Conservation (phyloP, 257 asterid genomes). For the Solanum gracilifrons region DNA sequence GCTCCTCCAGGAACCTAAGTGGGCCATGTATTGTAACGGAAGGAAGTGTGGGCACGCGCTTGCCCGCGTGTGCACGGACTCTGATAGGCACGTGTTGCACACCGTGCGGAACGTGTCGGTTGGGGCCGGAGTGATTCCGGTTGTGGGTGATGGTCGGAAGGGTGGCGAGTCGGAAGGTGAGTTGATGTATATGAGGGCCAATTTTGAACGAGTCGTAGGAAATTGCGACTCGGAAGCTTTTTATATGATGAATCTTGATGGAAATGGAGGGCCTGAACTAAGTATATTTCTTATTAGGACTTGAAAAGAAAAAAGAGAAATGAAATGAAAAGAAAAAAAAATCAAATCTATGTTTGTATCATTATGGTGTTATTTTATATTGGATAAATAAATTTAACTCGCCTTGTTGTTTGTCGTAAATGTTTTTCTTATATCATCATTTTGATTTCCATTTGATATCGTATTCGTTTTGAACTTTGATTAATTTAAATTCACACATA, state of each 20-base stretch:
- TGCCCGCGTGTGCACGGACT: conserved; percentile 43
- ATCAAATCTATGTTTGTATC: background rate
- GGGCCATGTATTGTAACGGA: conserved; percentile 93
- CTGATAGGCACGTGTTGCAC: conserved; percentile 66
- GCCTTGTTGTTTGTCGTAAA: no score
- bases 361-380: background rate
- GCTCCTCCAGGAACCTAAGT: conserved; percentile 47
- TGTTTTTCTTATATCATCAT: no score
- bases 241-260: conserved; percentile 88
- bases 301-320: conserved; percentile 11
- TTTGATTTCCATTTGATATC: no score
- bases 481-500: no score
- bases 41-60: conserved; percentile 66
- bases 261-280: conserved; percentile 86
- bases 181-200: conserved; percentile 81
- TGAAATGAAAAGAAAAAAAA: no score
- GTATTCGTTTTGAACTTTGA: no score
- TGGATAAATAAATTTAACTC: no score
- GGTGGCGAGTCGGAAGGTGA: conserved; percentile 53
- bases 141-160: conserved; percentile 53
- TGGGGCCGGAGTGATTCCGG: conserved; percentile 91
- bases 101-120: conserved; percentile 66
- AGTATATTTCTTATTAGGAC: conserved; percentile 75
- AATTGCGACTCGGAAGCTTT: conserved; percentile 88
- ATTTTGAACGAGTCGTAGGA: conserved; percentile 86